Evolutionary conservation across 2,329 filamentous ascomycete genomes (phyloP), one percentile per base, ranked within the genome.

Genomic region (Pleomassaria siparia): DNA sequence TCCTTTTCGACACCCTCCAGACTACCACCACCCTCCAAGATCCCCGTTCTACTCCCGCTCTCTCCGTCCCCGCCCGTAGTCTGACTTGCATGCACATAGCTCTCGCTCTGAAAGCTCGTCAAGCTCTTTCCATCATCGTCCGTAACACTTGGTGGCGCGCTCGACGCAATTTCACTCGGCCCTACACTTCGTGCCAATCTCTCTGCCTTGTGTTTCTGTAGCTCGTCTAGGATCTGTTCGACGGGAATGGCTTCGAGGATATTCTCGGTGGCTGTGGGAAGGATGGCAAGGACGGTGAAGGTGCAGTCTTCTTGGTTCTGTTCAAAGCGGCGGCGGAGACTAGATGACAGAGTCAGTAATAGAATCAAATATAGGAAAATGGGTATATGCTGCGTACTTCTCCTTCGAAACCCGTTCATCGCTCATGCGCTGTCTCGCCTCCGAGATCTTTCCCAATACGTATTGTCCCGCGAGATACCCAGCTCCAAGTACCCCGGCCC

Each of bases 281-380:
- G 81, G 46, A 99, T 84, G 24, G 92, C 94, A n/a, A 97, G 85
- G 36, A 97, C 91, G 29, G 94, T 99, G 70, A 95, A 96, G 40
- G 92, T 96, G 74, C 94, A 99, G 73, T 99, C 94, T 69, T 96
- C 92, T 70, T 99, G 94, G 72, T 99, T 99, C 74, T 99, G 94
- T 72, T 97, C 90, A 74, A 99, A 99, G 66, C 94, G 88, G 49
- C 94, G 88, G 43, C 91, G 91, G 52, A 99, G 82, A 72, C 92
- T 97, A 62, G 25, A 12, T n/a, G n/a, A 11, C 30, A 33, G 22
- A 43, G 40, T 15, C 33, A 26, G 13, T 54, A 42, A 56, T 11
- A 22, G 29, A 22, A 20, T 10, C 10, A 43, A 16, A 16, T 18
- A 47, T 41, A 53, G 52, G 29, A 50, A 45, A 30, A 30, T 16